These are phyloP conservation scores for Cicer arietinum DNA, from an alignment of 306 rosid genomes.

Conservation along the genomic window DNA sequence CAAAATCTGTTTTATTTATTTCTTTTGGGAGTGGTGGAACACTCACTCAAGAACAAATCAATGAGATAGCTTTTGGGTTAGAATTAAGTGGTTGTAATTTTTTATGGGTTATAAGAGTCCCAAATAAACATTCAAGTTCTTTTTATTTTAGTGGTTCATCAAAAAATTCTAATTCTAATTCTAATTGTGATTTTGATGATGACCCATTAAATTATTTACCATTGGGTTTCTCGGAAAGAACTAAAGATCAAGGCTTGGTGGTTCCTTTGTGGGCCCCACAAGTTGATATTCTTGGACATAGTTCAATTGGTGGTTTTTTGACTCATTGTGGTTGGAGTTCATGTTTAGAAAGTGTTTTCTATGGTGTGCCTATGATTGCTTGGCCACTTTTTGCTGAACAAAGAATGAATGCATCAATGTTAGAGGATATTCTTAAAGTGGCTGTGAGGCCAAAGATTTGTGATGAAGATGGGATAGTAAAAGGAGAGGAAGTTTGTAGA, in stretches of 20 bases:
- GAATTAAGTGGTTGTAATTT: conserved; percentile 49
- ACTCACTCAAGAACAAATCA: conserved; percentile 36
- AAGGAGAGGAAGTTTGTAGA: neutral
- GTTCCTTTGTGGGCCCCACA: conserved; percentile 37
- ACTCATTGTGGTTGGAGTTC: conserved; percentile 86
- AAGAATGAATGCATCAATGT: neutral
- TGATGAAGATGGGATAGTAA: neutral
- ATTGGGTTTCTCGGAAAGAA: conserved; percentile 36
- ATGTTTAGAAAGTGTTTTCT: conserved; percentile 53
- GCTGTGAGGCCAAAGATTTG: neutral
- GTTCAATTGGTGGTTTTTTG: conserved; percentile 59
- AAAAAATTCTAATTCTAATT: neutral
- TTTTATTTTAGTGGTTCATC: conserved; percentile 2
- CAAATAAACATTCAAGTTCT: neutral
- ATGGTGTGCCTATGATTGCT: conserved; percentile 63
- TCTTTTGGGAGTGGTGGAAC: conserved; percentile 53
- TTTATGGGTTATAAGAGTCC: conserved; percentile 48
- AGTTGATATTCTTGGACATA: conserved; percentile 43
- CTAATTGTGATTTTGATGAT: neutral
- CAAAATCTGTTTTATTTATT: conserved; percentile 39
- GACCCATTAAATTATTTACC: conserved; percentile 29
- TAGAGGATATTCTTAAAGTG: neutral
- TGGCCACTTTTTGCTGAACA: conserved; percentile 72
- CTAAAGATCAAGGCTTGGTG: conserved; percentile 28
- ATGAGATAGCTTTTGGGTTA: conserved; percentile 45